Base-by-base conservation (phyloP, 768 basidiomycete genomes). In the Polyporus arcularius region DNA sequence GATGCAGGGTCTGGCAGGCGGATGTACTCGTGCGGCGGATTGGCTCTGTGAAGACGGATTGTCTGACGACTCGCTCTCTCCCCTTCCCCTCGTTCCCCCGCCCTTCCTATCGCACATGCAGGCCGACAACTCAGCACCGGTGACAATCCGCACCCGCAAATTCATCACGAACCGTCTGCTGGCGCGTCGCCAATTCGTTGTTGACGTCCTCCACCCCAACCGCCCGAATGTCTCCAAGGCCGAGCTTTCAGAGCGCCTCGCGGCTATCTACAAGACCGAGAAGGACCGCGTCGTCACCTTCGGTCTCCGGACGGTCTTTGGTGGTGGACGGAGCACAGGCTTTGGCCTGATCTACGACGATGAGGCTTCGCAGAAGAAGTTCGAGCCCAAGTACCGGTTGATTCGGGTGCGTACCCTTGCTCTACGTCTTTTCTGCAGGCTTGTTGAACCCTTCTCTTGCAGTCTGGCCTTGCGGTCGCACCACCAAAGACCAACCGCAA, bases 81-180 rank as follows among this genome's bases (percentile, higher is more conserved):
- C 21, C 28, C 52, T 26, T 53, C 21, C n/a, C 40, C 42, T 21
- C 47, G 16, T 39, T 55, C 35, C 51, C 53, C 18, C 58, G 28
- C 64, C 57, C 11, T 50, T 62, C 66, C 58, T 66, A 53, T 16
- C 30, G 41, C 21, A 30, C 62, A 65, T 72, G 21, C 69, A 92
- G 90, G 84, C 90, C 79, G 91, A 91, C 75, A 80, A 75, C 74
- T 81, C 86, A 76, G 85, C 92, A 75, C 88, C 96, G 61, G 84
- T 99, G 68, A 99, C 97, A 67, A 84, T 99, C 75, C 93, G 97
- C 71, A 97, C 97, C 57, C 92, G 96, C 77, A 98, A 99, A 84
- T 98, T 98, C 83, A 92, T 98, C 78, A 97, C 96, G 74, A 99
- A 99, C 86, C 94, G 95, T 62, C 90, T 99, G 66, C 82, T 99